Evolutionary conservation across 129 eudicot species (phyloP), one percentile per base, ranked within the genome.

Genomic region (carrot (Daucus carota)): DNA sequence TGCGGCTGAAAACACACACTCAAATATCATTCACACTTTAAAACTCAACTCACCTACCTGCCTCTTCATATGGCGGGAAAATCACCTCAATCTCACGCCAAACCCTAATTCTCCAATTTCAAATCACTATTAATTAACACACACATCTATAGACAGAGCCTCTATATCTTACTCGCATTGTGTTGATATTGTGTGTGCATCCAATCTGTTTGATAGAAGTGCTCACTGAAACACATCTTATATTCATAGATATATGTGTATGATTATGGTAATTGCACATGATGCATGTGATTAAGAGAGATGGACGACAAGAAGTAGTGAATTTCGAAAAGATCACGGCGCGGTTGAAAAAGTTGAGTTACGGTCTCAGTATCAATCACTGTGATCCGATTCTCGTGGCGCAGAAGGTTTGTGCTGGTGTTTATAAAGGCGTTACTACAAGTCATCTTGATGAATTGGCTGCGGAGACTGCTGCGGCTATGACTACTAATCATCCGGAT

Each of bases 291-390:
- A 91, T 93, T 76, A 93, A 90, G 91, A 84, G 98, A 76, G 97
- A 93, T 59, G 98, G 98, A 38, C 80, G 97, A 16, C 96, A 90
- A 16, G 98, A 93, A 54, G 70, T 97, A 0, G 97, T 93, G 40
- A 97, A 93, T 78, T 93, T 93, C 70, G 97, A 93, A 71, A 93
- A 93, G 86, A 93, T 93, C 15, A 93, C 98, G 14, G 98, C 98
- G 12, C 85, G 98, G 50, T 79, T 93, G 84, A 93, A 93, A 89
- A 93, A 93, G 72, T 80, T 93, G 77, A 93, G 98, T 83, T 93
- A 93, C 84, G 98, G 98, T 48, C 90, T 93, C 16, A 93, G 89
- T 34, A 80, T 79, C 42, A 96, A 93, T 6, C 97, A 93, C 72
- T 93, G 98, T 33, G 97, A 93, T 62, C 97, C 98, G 8, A 96